phyloP scores from a whole-genome alignment of 192 early-diverging fungal genomes.

The Dissophora ornata region DNA sequence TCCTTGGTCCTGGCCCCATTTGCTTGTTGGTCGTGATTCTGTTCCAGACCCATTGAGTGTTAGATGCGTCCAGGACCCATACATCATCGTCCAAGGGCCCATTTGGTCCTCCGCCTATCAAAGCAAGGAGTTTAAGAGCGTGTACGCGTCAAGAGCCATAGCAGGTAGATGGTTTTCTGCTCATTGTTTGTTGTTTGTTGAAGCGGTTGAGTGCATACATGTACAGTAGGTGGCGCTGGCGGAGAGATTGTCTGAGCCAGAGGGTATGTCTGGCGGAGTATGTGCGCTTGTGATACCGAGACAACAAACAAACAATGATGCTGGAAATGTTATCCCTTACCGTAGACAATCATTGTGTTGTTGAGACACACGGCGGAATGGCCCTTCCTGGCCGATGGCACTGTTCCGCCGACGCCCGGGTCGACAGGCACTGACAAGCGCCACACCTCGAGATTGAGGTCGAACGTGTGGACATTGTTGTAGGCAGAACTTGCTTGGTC shows the following conservation, averaged over 20 bases:
- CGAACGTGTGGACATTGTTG: constrained; percentile 65
- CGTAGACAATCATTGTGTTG: constrained; percentile 78
- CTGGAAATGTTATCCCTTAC: constrained; percentile 23
- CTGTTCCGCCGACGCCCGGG: constrained; percentile 46
- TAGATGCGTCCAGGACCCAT: constrained; percentile 60
- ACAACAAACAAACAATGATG: not conserved
- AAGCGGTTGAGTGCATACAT: no score
- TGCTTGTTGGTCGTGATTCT: constrained; percentile 45
- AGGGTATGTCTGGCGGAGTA: no score
- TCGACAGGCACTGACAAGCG: constrained; percentile 54
- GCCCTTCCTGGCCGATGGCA: constrained; percentile 65
- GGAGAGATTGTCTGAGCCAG: no score
- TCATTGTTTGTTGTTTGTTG: no score
- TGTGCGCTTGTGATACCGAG: constrained; percentile 5
- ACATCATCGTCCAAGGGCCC: constrained; percentile 61
- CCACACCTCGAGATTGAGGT: constrained; percentile 64
- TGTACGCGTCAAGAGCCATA: no score
- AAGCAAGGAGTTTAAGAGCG: no score
- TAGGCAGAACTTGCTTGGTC: constrained; percentile 60
- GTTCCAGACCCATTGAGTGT: constrained; percentile 51
- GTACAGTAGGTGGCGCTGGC: no score
- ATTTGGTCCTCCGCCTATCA: constrained; percentile 57
- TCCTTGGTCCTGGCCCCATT: constrained; percentile 62
- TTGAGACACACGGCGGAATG: constrained; percentile 75
- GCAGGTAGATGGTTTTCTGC: no score